Evolutionary conservation across 371 early-diverging fungal genomes (phyloP).

Genomic region (Mucor lusitanicus): DNA sequence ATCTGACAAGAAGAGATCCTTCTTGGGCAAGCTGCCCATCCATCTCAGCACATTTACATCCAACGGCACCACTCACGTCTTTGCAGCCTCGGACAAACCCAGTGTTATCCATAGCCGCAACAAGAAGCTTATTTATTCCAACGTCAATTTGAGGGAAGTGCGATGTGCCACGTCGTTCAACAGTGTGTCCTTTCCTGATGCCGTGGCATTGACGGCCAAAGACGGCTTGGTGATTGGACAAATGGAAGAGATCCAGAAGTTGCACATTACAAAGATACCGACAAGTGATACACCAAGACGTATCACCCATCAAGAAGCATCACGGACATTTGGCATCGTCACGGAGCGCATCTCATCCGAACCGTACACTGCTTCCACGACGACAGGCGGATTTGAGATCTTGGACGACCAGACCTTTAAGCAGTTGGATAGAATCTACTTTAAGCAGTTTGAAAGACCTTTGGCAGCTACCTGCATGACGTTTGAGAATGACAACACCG

Average conservation of each 20-base stretch:
- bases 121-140: constrained; percentile 81
- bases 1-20: constrained; percentile 66
- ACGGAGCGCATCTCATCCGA: constrained; percentile 44
- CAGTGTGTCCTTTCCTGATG: constrained; percentile 60
- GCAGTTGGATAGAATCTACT: constrained; percentile 53
- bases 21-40: constrained; percentile 81
- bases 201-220: constrained; percentile 71
- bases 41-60: constrained; percentile 66
- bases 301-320: constrained; percentile 65
- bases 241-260: constrained; percentile 86
- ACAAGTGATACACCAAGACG: constrained; percentile 76
- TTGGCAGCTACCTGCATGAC: constrained; percentile 32
- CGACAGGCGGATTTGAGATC: constrained; percentile 59
- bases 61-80: constrained; percentile 68
- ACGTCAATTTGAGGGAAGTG: constrained; percentile 82
- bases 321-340: constrained; percentile 65
- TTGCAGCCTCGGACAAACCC: constrained; percentile 88
- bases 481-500: constrained; percentile 46
- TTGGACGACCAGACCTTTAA: constrained; percentile 78
- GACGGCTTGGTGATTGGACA: constrained; percentile 74
- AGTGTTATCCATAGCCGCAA: constrained; percentile 79
- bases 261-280: constrained; percentile 81
- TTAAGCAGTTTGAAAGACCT: constrained; percentile 51
- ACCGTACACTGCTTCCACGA: constrained; percentile 22
- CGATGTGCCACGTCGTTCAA: constrained; percentile 72